Conservation (phyloP, 2,329 filamentous ascomycete species). For the Aureobasidium uvarum region DNA sequence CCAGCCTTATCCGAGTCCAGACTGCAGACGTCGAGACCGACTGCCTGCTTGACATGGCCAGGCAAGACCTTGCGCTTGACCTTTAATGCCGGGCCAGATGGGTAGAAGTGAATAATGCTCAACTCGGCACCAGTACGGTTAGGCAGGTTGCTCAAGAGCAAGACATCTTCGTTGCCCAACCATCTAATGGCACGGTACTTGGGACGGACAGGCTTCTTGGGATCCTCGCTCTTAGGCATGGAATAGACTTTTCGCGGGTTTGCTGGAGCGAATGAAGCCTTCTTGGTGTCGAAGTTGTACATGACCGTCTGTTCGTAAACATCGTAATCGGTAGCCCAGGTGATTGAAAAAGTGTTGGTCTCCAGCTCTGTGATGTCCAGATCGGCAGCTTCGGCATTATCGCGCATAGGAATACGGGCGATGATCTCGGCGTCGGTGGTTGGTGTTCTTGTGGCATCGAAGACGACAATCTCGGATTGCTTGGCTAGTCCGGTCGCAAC, state of each 20-base stretch:
- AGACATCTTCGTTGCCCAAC: conserved; percentile 52
- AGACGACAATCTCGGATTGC: conserved; percentile 75
- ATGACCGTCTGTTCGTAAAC: conserved; percentile 65
- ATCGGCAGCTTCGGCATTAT: conserved; percentile 62
- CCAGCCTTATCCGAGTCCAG: conserved; percentile 59
- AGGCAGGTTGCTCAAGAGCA: conserved; percentile 57
- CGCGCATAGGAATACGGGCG: conserved; percentile 52
- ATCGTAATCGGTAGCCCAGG: conserved; percentile 74
- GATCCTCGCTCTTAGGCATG: conserved; percentile 38
- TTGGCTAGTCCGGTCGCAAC: conserved; percentile 72
- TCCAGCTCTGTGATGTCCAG: conserved; percentile 64
- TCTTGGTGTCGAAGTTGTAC: conserved; percentile 48
- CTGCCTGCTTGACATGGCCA: conserved; percentile 67
- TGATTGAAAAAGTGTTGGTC: conserved; percentile 65
- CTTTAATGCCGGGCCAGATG: conserved; percentile 53
- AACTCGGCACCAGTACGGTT: conserved; percentile 57
- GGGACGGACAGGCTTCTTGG: conserved; percentile 38
- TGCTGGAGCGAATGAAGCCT: conserved; percentile 42
- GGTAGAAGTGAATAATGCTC: conserved; percentile 59
- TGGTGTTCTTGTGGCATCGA: conserved; percentile 61
- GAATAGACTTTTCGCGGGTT: conserved; percentile 46
- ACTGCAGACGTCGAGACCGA: conserved; percentile 72
- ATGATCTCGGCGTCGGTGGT: conserved; percentile 55
- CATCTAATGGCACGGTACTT: conserved; percentile 59
- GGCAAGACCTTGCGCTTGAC: conserved; percentile 60